phyloP scores from a whole-genome alignment of 106 monocot species.

The Cymbidium sinense region DNA sequence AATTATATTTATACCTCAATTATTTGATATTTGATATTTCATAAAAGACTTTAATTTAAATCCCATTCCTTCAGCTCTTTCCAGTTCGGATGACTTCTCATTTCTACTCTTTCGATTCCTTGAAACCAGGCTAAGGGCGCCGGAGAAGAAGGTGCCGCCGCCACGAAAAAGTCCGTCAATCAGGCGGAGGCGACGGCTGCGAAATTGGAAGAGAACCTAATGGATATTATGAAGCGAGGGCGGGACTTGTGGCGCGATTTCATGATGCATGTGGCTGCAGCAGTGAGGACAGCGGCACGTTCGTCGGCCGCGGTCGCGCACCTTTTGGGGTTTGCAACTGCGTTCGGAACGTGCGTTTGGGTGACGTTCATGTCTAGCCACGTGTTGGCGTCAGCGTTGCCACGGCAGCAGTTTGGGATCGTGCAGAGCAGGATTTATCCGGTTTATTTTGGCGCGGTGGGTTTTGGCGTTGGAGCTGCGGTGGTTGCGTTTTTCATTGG shows the following conservation, averaged over 20 bases:
- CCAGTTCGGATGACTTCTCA: no score
- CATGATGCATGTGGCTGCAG: conserved; percentile 16
- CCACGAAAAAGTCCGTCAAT: not conserved
- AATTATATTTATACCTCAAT: no score
- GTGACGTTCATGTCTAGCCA: conserved; percentile 89
- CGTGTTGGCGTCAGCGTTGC: conserved; percentile 50
- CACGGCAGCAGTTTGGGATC: conserved; percentile 76
- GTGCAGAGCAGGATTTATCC: conserved; percentile 82
- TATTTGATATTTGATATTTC: no score
- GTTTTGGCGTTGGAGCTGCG: conserved; percentile 23
- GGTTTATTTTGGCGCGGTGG: conserved; percentile 62
- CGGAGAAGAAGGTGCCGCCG: not conserved
- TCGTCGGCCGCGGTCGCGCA: conserved; percentile 28
- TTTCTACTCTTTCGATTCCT: no score
- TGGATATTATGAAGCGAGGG: conserved; percentile 33
- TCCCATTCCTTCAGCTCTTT: no score
- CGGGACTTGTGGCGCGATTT: conserved; percentile 28
- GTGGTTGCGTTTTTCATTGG: conserved; percentile 24
- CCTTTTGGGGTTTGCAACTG: conserved; percentile 43
- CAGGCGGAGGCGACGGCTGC: conserved; percentile 10
- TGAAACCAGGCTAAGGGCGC: not conserved
- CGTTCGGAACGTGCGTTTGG: conserved; percentile 69
- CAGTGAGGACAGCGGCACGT: conserved; percentile 8
- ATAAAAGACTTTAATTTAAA: no score
- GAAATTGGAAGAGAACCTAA: conserved; percentile 19